These are phyloP conservation scores for Camptophora hylomeconis DNA, from an alignment of 2,329 filamentous ascomycete species.

Conservation along the genomic window DNA sequence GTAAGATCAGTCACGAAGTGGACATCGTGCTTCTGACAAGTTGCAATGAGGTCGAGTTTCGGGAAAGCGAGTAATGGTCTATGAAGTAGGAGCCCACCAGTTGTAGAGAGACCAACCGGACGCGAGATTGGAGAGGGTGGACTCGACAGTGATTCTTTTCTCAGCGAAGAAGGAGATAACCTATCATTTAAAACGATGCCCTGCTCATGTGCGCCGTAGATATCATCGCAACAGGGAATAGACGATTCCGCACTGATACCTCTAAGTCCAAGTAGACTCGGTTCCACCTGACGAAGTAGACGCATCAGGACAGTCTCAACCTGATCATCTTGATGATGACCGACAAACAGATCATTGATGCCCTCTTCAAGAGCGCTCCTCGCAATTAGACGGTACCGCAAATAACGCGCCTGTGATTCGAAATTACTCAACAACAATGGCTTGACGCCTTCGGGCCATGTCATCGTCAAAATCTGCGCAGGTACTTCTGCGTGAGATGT, in stretches of 20 bases:
- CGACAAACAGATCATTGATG: slow-evolving; percentile 56
- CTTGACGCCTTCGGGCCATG: slow-evolving; percentile 35
- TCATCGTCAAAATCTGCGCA: slow-evolving; percentile 28
- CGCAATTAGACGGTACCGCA: slow-evolving; percentile 63
- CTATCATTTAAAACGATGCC: background rate
- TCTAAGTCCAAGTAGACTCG: slow-evolving; percentile 9
- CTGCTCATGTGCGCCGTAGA: slow-evolving; percentile 8
- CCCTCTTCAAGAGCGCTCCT: slow-evolving; percentile 38
- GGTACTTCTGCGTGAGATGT: slow-evolving; percentile 17
- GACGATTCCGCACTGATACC: slow-evolving; percentile 10
- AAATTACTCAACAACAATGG: slow-evolving; percentile 46
- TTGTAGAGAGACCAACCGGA: slow-evolving; percentile 1
- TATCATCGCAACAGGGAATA: slow-evolving; percentile 13
- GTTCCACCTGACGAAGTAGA: slow-evolving; percentile 27
- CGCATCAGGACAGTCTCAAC: slow-evolving; percentile 82
- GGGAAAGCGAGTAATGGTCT: slow-evolving; percentile 58
- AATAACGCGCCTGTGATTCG: slow-evolving; percentile 61
- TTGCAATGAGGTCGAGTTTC: slow-evolving; percentile 38
- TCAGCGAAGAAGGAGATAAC: slow-evolving; percentile 14
- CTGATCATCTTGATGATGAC: slow-evolving; percentile 82
- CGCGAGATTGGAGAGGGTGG: no score
- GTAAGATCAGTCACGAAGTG: slow-evolving; percentile 76
- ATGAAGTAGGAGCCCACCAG: slow-evolving; percentile 48
- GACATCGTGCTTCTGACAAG: slow-evolving; percentile 55
- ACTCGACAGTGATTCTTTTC: no score